Evolutionary conservation across 2,329 filamentous ascomycete genomes (phyloP).

Genomic region (Calonectria hongkongensis): DNA sequence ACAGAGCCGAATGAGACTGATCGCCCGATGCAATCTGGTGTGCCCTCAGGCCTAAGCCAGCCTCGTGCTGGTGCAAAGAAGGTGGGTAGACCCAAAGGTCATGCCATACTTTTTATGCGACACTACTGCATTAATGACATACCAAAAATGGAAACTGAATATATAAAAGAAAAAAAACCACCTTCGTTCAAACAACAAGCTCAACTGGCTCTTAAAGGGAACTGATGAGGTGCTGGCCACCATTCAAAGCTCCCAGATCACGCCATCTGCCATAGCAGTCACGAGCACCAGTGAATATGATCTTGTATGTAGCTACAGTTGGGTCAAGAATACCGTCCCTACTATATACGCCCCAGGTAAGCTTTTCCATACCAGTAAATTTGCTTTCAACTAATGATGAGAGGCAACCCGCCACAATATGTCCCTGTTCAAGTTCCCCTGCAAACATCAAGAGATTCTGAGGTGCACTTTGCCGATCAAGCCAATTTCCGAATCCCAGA

Average conservation of each 20-base stretch:
- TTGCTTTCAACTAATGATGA: not conserved
- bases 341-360: constrained; percentile 41
- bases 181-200: not conserved
- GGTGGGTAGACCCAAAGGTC: too few species aligned
- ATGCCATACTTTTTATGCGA: not conserved
- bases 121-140: not conserved
- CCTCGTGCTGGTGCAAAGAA: too few species aligned
- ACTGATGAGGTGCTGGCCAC: not conserved
- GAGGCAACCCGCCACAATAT: constrained; percentile 34
- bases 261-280: not conserved
- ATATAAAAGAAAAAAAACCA: not conserved
- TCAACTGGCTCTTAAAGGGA: not conserved
- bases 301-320: constrained; percentile 45
- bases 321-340: constrained; percentile 19
- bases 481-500: constrained; percentile 36
- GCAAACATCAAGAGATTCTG: constrained; percentile 13
- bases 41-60: too few species aligned
- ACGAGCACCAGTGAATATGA: constrained; percentile 27
- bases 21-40: too few species aligned
- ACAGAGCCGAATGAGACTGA: too few species aligned
- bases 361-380: accelerated
- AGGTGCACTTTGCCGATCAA: constrained; percentile 41
- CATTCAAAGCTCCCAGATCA: not conserved
- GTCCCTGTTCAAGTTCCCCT: constrained; percentile 19
- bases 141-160: not conserved